These are phyloP conservation scores for Rubia peregrina DNA, from an alignment of 305 asterid species.

Conservation along the genomic window DNA sequence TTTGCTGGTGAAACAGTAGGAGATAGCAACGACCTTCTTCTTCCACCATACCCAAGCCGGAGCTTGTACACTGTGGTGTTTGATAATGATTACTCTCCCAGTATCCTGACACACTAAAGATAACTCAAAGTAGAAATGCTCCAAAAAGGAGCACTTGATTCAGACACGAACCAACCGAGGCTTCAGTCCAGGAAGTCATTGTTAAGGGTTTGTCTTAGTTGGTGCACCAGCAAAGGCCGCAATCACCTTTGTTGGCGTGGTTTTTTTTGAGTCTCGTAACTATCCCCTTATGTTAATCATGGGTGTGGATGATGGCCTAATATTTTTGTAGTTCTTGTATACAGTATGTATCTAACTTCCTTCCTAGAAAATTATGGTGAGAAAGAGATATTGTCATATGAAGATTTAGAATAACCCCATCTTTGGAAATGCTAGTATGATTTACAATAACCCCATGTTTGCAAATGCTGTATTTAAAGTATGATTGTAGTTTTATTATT, in stretches of 20 bases:
- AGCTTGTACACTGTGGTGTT: conserved; percentile 43
- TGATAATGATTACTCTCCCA: conserved; percentile 37
- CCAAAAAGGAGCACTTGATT: conserved; percentile 17
- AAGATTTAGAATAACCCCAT: neutral
- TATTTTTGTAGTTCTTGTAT: neutral
- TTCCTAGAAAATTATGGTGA: neutral
- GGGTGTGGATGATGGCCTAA: conserved; percentile 62
- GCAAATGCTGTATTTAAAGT: too few relatives aligned
- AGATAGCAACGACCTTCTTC: conserved; percentile 71
- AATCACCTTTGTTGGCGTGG: conserved; percentile 53
- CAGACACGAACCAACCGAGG: conserved; percentile 21
- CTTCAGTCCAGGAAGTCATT: conserved; percentile 30
- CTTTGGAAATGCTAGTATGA: neutral
- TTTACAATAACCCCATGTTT: too few relatives aligned
- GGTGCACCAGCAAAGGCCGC: conserved; percentile 58
- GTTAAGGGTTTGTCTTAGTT: conserved; percentile 31
- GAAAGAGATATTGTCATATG: neutral
- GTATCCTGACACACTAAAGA: conserved; percentile 32
- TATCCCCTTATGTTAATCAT: conserved; percentile 69
- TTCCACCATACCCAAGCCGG: conserved; percentile 82
- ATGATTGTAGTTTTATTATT: too few relatives aligned
- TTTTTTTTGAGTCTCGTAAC: conserved; percentile 56
- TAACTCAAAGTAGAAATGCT: conserved; percentile 43
- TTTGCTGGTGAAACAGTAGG: conserved; percentile 72
- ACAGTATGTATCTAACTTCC: neutral